Percentiles rank a stretch among this genome's conserved stretches.
These are phyloP conservation scores for Acacia melanoxylon DNA, from an alignment of 306 rosid genomes.

Conservation along the genomic window DNA sequence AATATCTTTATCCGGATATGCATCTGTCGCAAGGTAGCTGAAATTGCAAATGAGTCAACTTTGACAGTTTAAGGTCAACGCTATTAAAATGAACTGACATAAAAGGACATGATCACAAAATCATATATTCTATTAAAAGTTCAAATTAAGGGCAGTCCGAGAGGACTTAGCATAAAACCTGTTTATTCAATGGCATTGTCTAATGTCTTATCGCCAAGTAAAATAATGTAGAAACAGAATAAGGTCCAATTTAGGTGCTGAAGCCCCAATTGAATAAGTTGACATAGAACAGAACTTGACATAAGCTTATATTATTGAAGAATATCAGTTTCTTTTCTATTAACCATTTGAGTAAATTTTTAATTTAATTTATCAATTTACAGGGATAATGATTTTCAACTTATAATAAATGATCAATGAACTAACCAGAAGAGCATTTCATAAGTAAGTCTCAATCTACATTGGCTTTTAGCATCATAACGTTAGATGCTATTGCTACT, in stretches of 20 bases:
- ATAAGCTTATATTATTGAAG: background rate
- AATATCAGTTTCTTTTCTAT: background rate
- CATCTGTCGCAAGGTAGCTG: constrained; percentile 44
- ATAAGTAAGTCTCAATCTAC: constrained; percentile 17
- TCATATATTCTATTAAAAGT: background rate
- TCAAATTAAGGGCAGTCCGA: constrained; percentile 16
- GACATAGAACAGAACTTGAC: background rate
- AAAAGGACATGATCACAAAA: constrained; percentile 15
- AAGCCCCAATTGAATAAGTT: constrained; percentile 9
- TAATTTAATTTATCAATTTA: background rate
- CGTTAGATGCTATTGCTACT: background rate
- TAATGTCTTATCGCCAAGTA: background rate
- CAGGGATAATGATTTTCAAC: background rate
- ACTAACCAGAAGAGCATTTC: background rate
- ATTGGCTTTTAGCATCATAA: background rate
- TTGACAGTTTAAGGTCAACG: constrained; percentile 28
- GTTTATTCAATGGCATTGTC: background rate
- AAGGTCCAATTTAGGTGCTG: constrained; percentile 9
- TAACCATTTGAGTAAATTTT: background rate
- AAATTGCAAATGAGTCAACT: constrained; percentile 35
- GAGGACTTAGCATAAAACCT: background rate
- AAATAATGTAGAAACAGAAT: background rate
- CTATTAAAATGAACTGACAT: constrained; percentile 22
- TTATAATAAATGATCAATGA: constrained; percentile 1
- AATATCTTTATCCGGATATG: constrained; percentile 33